Evolutionary conservation across 495 filamentous ascomycete species (phyloP).

Genomic region (Pyrenula aspistea): DNA sequence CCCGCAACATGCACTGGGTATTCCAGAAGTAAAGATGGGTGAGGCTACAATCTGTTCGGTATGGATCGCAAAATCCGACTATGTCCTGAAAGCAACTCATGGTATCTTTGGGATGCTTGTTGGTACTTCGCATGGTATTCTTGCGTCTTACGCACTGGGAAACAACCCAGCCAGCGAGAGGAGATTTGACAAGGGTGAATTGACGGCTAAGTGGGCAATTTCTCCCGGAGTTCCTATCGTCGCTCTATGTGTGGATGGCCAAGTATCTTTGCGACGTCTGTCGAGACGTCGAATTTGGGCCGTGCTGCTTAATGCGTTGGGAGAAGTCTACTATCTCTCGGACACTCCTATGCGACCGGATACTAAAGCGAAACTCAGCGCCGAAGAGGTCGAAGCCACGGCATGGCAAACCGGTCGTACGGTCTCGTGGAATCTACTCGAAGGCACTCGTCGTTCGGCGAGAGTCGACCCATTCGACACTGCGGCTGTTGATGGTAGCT

Average conservation of each 20-base stretch:
- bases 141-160: constrained; percentile 72
- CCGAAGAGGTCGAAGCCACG: constrained; percentile 40
- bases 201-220: constrained; percentile 77
- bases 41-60: constrained; percentile 58
- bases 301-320: constrained; percentile 77
- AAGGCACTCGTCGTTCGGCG: constrained; percentile 59
- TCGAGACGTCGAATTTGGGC: constrained; percentile 68
- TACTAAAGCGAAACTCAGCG: constrained; percentile 21
- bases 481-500: constrained; percentile 47
- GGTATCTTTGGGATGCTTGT: constrained; percentile 71
- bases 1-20: constrained; percentile 42
- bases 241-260: constrained; percentile 72
- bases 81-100: constrained; percentile 58
- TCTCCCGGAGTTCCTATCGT: constrained; percentile 90
- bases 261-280: constrained; percentile 56
- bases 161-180: constrained; percentile 50
- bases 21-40: constrained; percentile 53
- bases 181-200: constrained; percentile 58
- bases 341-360: constrained; percentile 43
- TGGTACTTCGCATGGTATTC: constrained; percentile 76
- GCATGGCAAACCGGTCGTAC: constrained; percentile 74
- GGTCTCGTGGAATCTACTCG: constrained; percentile 69
- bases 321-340: constrained; percentile 77
- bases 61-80: constrained; percentile 82
- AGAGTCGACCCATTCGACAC: constrained; percentile 56